phyloP scores from a whole-genome alignment of 768 basidiomycete species.

The Suillus americanus region DNA sequence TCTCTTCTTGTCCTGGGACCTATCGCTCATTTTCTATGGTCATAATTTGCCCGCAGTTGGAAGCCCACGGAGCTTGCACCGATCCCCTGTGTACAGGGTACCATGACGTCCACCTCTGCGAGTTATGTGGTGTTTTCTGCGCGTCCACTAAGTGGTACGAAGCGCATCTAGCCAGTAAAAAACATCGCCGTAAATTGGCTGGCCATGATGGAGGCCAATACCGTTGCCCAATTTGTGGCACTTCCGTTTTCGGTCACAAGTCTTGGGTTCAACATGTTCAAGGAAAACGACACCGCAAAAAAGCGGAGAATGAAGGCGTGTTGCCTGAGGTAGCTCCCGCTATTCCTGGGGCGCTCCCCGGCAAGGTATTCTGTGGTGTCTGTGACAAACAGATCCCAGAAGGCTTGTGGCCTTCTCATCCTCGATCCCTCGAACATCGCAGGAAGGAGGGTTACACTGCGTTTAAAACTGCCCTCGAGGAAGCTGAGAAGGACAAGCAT shows the following conservation, averaged over 20 bases:
- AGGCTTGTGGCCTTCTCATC: slow-evolving; percentile 36
- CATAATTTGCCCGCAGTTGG: slow-evolving; percentile 37
- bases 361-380: slow-evolving; percentile 26
- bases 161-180: slow-evolving; percentile 30
- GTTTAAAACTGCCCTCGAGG: slow-evolving; percentile 45
- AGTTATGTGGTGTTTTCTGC: slow-evolving; percentile 39
- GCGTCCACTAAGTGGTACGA: slow-evolving; percentile 17
- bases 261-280: slow-evolving; percentile 28
- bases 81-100: slow-evolving; percentile 27
- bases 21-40: not conserved
- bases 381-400: slow-evolving; percentile 33
- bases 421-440: slow-evolving; percentile 29
- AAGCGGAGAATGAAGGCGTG: slow-evolving; percentile 18
- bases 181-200: slow-evolving; percentile 29
- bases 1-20: not conserved
- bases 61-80: slow-evolving; percentile 37
- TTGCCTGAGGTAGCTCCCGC: slow-evolving; percentile 32
- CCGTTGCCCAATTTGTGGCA: slow-evolving; percentile 35
- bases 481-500: slow-evolving; percentile 55
- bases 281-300: slow-evolving; percentile 17
- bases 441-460: slow-evolving; percentile 38
- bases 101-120: slow-evolving; percentile 41
- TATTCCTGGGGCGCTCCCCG: slow-evolving; percentile 19
- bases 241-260: slow-evolving; percentile 7
- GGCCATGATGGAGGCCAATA: slow-evolving; percentile 18